These are phyloP conservation scores for Symbiodinium natans DNA, from an alignment of 73 alveolate species.

Conservation along the genomic window DNA sequence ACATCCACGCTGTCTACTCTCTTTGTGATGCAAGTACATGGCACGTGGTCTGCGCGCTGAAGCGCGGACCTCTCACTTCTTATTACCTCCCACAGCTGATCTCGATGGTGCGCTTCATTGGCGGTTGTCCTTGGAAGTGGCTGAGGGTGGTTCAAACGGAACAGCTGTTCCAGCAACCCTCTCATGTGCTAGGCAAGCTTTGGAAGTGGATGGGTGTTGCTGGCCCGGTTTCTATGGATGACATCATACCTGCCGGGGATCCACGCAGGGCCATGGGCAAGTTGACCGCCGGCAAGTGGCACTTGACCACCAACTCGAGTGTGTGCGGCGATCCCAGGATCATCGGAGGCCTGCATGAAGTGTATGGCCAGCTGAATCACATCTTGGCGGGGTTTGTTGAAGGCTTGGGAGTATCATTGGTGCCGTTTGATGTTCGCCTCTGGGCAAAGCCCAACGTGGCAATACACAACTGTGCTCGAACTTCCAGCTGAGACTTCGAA, in stretches of 20 bases:
- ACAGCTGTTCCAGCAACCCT: conserved; percentile 1
- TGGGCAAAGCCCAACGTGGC: conserved; percentile 14
- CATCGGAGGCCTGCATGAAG: conserved; percentile 1
- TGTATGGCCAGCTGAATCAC: not conserved
- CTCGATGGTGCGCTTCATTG: conserved; percentile 22
- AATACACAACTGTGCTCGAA: not conserved
- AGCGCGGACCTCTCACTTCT: conserved; percentile 36
- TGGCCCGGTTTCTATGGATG: not conserved
- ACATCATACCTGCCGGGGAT: not conserved
- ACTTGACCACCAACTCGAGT: not conserved
- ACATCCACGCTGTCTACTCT: not conserved
- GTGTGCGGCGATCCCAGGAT: conserved; percentile 25
- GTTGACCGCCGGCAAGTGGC: conserved; percentile 2
- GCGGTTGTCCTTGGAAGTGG: conserved; percentile 22
- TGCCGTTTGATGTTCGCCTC: not conserved
- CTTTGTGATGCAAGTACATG: not conserved
- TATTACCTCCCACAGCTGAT: conserved; percentile 45
- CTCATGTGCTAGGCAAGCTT: not conserved
- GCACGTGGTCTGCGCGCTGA: conserved; percentile 29
- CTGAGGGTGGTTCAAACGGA: conserved; percentile 33
- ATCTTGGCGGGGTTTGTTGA: not conserved
- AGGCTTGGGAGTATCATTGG: not conserved
- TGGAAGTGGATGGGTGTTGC: conserved; percentile 12
- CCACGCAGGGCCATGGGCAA: conserved; percentile 29
- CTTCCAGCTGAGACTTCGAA: not conserved